Percentiles rank a stretch among this genome's conserved stretches.
Evolutionary conservation across 257 asterid species (phyloP).

Genomic region (Striga asiatica): DNA sequence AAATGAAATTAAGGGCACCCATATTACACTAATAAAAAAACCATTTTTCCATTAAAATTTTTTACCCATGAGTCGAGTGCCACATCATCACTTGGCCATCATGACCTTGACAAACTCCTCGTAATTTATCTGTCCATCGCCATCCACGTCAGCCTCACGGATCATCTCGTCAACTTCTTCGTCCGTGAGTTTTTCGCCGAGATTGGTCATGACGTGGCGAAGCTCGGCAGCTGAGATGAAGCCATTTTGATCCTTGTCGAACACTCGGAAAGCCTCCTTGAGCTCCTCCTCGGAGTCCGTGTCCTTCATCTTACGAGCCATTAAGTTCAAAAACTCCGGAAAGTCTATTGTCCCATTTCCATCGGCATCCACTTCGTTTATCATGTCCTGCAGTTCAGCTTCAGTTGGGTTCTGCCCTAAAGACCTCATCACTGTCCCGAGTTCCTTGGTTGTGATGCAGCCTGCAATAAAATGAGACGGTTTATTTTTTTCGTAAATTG

Average conservation of each 20-base stretch:
- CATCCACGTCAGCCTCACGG: constrained; percentile 64
- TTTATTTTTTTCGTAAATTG: no score
- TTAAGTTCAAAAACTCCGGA: constrained; percentile 66
- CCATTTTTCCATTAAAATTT: no score
- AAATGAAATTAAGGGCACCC: no score
- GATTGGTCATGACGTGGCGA: constrained; percentile 68
- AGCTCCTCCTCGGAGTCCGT: constrained; percentile 71
- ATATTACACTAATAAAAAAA: no score
- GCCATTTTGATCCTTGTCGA: constrained; percentile 69
- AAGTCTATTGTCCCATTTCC: constrained; percentile 67
- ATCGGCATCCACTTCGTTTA: constrained; percentile 68
- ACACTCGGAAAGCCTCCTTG: constrained; percentile 65
- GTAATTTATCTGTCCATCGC: constrained; percentile 62
- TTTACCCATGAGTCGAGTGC: no score
- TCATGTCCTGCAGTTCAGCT: constrained; percentile 74
- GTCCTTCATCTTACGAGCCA: constrained; percentile 68
- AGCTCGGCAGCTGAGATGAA: constrained; percentile 67
- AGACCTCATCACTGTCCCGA: constrained; percentile 67
- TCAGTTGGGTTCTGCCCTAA: constrained; percentile 66
- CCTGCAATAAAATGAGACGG: no score
- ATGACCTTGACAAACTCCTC: constrained; percentile 69
- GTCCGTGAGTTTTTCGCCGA: constrained; percentile 64
- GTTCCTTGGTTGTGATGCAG: constrained; percentile 69
- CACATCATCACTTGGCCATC: constrained; percentile 70
- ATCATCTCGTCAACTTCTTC: constrained; percentile 77